Evolutionary conservation across 2,329 filamentous ascomycete genomes (phyloP).

Genomic region (Pseudocercospora pini-densiflorae): DNA sequence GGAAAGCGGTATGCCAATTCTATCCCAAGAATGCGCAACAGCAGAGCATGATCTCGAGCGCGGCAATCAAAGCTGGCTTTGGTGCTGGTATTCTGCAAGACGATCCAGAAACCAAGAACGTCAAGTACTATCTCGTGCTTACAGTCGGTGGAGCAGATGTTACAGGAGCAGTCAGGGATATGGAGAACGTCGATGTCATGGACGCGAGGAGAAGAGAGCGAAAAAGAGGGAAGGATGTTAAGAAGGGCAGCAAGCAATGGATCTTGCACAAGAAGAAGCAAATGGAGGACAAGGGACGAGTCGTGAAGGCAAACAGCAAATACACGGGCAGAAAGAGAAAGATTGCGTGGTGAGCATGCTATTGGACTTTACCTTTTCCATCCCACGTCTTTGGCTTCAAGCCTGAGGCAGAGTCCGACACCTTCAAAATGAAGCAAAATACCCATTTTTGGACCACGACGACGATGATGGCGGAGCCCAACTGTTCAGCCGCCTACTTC

Average conservation of each 20-base stretch:
- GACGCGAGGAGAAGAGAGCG: slow-evolving; percentile 65
- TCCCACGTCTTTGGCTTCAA: not conserved
- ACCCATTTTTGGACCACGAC: not conserved
- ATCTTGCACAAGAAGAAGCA: slow-evolving; percentile 87
- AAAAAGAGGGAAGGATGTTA: slow-evolving; percentile 55
- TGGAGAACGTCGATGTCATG: slow-evolving; percentile 81
- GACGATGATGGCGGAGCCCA: not conserved
- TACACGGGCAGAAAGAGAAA: slow-evolving; percentile 91
- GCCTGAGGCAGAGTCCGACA: not conserved
- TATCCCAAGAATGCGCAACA: slow-evolving; percentile 96
- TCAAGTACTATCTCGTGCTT: slow-evolving; percentile 93
- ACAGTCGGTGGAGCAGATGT: slow-evolving; percentile 85
- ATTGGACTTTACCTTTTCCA: not conserved
- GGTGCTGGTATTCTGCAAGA: slow-evolving; percentile 94
- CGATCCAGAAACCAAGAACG: slow-evolving; percentile 93
- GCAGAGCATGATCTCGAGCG: slow-evolving; percentile 86
- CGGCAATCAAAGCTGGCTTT: slow-evolving; percentile 92
- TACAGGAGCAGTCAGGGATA: slow-evolving; percentile 83
- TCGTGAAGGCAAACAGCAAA: slow-evolving; percentile 89
- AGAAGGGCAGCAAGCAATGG: slow-evolving; percentile 84
- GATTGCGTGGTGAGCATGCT: slow-evolving; percentile 66
- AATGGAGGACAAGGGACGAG: slow-evolving; percentile 92
- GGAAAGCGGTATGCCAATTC: slow-evolving; percentile 93
- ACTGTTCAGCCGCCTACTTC: not conserved
- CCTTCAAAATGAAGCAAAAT: slow-evolving; percentile 8